A percentile compares a stretch with the other conserved stretches of the same genome.
phyloP scores from a whole-genome alignment of 169 alveolate species.

The Eimeria acervulina region DNA sequence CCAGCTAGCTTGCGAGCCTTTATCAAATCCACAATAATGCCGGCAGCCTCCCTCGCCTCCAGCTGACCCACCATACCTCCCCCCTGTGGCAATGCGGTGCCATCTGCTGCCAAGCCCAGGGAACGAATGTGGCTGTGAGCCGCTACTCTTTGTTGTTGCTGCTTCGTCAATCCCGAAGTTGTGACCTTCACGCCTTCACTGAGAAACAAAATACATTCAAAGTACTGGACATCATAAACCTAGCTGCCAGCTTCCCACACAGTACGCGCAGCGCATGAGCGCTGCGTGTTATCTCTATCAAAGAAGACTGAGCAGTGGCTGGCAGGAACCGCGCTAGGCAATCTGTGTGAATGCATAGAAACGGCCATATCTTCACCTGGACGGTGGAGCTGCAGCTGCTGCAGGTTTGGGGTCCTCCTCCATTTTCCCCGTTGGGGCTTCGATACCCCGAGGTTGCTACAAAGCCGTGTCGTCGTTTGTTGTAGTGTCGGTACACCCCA shows the following conservation, averaged over 20 bases:
- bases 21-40: slow-evolving; percentile 98
- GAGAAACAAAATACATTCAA: slow-evolving; percentile 3
- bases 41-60: slow-evolving; percentile 99
- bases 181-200: slow-evolving; percentile 65
- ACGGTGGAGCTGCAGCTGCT: background rate
- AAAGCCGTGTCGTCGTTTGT: background rate
- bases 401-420: slow-evolving; percentile 40
- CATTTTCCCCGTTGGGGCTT: slow-evolving; percentile 45
- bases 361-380: background rate
- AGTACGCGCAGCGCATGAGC: background rate
- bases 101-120: slow-evolving; percentile 98
- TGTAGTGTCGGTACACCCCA: slow-evolving; percentile 23
- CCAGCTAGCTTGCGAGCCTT: slow-evolving; percentile 97
- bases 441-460: slow-evolving; percentile 1
- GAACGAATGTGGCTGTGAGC: slow-evolving; percentile 99
- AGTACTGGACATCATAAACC: background rate
- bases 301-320: background rate
- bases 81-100: slow-evolving; percentile 89
- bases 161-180: slow-evolving; percentile 26
- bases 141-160: slow-evolving; percentile 94
- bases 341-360: background rate
- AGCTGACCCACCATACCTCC: slow-evolving; percentile 99
- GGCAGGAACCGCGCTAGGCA: background rate
- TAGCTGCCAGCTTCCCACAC: background rate
- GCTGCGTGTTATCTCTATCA: background rate